phyloP scores from a whole-genome alignment of 768 basidiomycete genomes.

The Paxillus involutus region DNA sequence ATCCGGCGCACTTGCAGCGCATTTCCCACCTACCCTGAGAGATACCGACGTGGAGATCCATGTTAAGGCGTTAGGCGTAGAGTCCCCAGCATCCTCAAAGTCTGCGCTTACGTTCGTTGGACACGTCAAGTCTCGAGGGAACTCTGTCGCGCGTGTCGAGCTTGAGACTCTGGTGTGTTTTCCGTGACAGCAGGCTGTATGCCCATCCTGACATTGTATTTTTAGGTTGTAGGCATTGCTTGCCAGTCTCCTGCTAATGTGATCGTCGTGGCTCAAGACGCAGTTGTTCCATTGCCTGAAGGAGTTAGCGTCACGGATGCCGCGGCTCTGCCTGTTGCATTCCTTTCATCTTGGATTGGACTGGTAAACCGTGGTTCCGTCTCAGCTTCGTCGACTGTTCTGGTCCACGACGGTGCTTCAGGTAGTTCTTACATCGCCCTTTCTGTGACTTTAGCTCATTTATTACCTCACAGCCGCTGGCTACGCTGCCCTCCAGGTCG shows the following conservation, averaged over 20 bases:
- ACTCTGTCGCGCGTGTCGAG: constrained; percentile 1
- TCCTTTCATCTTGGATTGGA: constrained; percentile 30
- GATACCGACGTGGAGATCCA: constrained; percentile 20
- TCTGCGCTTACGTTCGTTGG: constrained; percentile 19
- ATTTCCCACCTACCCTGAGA: constrained; percentile 17
- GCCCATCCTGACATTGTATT: background rate
- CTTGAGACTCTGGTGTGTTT: constrained; percentile 8
- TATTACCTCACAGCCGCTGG: constrained; percentile 16
- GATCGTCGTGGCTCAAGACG: constrained; percentile 9
- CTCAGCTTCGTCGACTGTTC: constrained; percentile 20
- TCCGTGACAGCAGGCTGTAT: background rate
- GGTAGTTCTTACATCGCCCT: constrained; percentile 4
- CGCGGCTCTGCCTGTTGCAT: constrained; percentile 18
- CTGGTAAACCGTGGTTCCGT: constrained; percentile 18
- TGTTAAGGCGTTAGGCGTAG: constrained; percentile 14
- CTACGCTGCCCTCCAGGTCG: constrained; percentile 25
- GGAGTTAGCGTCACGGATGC: constrained; percentile 16
- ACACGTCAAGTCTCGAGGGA: constrained; percentile 16
- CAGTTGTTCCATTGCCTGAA: constrained; percentile 13
- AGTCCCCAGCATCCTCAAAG: constrained; percentile 2
- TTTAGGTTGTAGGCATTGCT: constrained; percentile 19
- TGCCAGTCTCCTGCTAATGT: constrained; percentile 15
- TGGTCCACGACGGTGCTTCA: constrained; percentile 27
- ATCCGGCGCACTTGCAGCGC: constrained; percentile 15
- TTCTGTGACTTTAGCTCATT: background rate